phyloP scores from a whole-genome alignment of 2,329 filamentous ascomycete species.

The Pleomassaria siparia region DNA sequence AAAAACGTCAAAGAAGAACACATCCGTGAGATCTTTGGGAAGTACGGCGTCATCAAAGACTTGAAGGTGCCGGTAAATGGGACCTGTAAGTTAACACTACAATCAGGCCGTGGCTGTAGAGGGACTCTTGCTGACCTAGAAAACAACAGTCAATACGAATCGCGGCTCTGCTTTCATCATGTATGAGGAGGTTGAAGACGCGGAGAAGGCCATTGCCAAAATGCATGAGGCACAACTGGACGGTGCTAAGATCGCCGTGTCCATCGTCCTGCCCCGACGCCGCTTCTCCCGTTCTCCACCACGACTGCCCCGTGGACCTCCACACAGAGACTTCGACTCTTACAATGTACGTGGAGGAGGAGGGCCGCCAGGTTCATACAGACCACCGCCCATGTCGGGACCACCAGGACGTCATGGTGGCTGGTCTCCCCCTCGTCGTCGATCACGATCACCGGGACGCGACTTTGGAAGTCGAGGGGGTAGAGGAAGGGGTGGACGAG shows the following conservation, averaged over 20 bases:
- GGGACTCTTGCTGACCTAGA: slow-evolving; percentile 1
- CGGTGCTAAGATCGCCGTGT: slow-evolving; percentile 79
- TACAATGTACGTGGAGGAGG: slow-evolving; percentile 39
- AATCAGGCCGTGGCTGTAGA: background rate
- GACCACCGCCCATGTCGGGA: slow-evolving; percentile 39
- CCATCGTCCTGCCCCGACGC: slow-evolving; percentile 80
- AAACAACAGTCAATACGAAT: slow-evolving; percentile 73
- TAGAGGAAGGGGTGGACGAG: slow-evolving; percentile 40
- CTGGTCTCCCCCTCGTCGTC: slow-evolving; percentile 44
- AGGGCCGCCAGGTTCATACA: slow-evolving; percentile 36
- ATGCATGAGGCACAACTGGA: slow-evolving; percentile 99
- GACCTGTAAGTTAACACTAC: slow-evolving; percentile 63
- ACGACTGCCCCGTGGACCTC: slow-evolving; percentile 60
- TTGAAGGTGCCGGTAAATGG: slow-evolving; percentile 89
- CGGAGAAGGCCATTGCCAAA: slow-evolving; percentile 85
- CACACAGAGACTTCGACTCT: slow-evolving; percentile 27
- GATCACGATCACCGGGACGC: slow-evolving; percentile 49
- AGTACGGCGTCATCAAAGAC: slow-evolving; percentile 82
- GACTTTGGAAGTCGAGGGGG: slow-evolving; percentile 32
- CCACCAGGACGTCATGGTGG: slow-evolving; percentile 25
- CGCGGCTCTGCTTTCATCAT: slow-evolving; percentile 92
- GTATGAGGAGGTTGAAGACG: slow-evolving; percentile 73
- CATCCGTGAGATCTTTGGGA: slow-evolving; percentile 86
- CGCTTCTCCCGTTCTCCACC: slow-evolving; percentile 82
- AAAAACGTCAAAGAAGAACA: slow-evolving; percentile 92